Evolutionary conservation across 163 green algal species (phyloP).

Genomic region (Scenedesmus sp.): DNA sequence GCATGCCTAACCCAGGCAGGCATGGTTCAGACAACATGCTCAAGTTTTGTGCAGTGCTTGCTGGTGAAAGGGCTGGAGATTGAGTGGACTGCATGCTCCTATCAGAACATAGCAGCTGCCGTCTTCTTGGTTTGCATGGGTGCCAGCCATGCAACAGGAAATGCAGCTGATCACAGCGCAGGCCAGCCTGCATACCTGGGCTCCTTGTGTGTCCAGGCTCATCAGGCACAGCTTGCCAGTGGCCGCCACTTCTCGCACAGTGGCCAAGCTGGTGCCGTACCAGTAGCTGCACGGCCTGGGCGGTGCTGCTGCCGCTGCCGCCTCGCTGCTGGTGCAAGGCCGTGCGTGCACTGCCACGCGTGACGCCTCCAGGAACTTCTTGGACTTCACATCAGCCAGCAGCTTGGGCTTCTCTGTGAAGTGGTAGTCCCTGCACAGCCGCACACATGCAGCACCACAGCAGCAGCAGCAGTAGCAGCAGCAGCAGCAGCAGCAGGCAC

Average conservation of each 20-base stretch:
- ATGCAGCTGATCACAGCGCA: too few species aligned
- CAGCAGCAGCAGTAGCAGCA: neutral
- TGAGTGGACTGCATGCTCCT: too few species aligned
- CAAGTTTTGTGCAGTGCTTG: too few species aligned
- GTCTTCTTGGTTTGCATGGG: neutral
- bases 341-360: slow-evolving; percentile 20
- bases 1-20: neutral
- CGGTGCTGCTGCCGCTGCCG: slow-evolving; percentile 28
- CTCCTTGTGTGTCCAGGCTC: slow-evolving; percentile 75
- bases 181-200: slow-evolving; percentile 41
- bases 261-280: slow-evolving; percentile 71
- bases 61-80: too few species aligned
- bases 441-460: neutral
- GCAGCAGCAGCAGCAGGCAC: neutral
- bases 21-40: neutral
- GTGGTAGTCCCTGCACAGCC: slow-evolving; percentile 61
- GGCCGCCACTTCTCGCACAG: slow-evolving; percentile 76
- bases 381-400: slow-evolving; percentile 58
- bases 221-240: slow-evolving; percentile 79
- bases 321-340: slow-evolving; percentile 21
- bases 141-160: neutral
- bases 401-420: slow-evolving; percentile 65
- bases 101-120: neutral
- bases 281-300: slow-evolving; percentile 51
- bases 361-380: slow-evolving; percentile 67